phyloP scores from a whole-genome alignment of 495 filamentous ascomycete genomes.

The Tuber calosporum region DNA sequence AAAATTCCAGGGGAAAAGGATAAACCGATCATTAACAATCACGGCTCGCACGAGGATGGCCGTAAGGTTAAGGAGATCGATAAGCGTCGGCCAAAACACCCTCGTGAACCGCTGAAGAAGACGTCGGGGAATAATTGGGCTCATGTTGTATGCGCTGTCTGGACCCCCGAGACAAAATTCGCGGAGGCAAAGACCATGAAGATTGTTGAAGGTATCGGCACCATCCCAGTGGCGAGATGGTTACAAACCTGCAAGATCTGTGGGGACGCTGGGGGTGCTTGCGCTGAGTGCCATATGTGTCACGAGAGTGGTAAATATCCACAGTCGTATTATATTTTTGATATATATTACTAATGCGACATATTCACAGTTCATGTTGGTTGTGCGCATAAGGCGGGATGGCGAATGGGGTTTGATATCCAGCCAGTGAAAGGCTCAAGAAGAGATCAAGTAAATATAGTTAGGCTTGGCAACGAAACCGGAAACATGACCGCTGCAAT shows the following conservation, averaged over 20 bases:
- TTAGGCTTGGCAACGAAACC: slow-evolving; percentile 66
- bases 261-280: slow-evolving; percentile 61
- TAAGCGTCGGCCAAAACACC: slow-evolving; percentile 68
- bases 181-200: slow-evolving; percentile 71
- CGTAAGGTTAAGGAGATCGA: slow-evolving; percentile 71
- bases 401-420: slow-evolving; percentile 80
- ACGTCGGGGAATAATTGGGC: slow-evolving; percentile 96
- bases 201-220: slow-evolving; percentile 77
- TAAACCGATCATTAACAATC: slow-evolving; percentile 55
- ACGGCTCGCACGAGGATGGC: slow-evolving; percentile 44
- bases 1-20: slow-evolving; percentile 91
- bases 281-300: slow-evolving; percentile 76
- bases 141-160: slow-evolving; percentile 88
- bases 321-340: not conserved
- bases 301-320: slow-evolving; percentile 50
- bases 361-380: slow-evolving; percentile 63
- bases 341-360: slow-evolving; percentile 8
- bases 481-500: slow-evolving; percentile 70
- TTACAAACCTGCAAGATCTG: slow-evolving; percentile 79
- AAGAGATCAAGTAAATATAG: slow-evolving; percentile 63
- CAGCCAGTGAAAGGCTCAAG: slow-evolving; percentile 81
- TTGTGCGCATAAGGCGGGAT: slow-evolving; percentile 78
- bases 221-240: slow-evolving; percentile 61
- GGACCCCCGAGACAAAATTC: slow-evolving; percentile 86
- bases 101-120: slow-evolving; percentile 84